These are phyloP conservation scores for Adansonia rubrostipa DNA, from an alignment of 441 rosid genomes.

Conservation along the genomic window DNA sequence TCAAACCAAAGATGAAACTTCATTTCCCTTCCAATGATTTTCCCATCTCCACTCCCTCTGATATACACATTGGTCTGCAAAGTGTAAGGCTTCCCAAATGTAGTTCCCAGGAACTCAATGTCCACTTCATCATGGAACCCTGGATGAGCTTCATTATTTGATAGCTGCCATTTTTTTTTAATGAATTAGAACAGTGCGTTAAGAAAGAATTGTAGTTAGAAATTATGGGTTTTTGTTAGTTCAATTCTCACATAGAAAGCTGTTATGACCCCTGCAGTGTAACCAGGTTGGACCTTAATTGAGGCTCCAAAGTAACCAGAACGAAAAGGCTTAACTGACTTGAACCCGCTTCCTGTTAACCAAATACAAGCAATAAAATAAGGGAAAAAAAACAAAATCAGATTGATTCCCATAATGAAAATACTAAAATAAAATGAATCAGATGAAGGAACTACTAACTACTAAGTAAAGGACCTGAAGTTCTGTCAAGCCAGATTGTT, in stretches of 20 bases:
- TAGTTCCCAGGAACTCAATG: slow-evolving; percentile 93
- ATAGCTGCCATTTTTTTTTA: slow-evolving; percentile 52
- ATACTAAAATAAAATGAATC: slow-evolving; percentile 10
- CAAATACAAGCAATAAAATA: slow-evolving; percentile 12
- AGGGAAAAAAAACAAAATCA: neutral
- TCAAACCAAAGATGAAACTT: slow-evolving; percentile 93
- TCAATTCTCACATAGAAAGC: slow-evolving; percentile 69
- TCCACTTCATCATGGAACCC: slow-evolving; percentile 94
- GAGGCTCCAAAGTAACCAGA: slow-evolving; percentile 95
- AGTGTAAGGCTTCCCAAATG: slow-evolving; percentile 92
- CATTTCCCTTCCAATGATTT: slow-evolving; percentile 91
- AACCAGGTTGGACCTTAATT: slow-evolving; percentile 85
- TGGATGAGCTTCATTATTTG: slow-evolving; percentile 87
- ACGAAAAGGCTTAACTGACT: slow-evolving; percentile 77
- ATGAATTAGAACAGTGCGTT: neutral
- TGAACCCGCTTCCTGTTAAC: slow-evolving; percentile 81
- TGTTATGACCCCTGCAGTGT: slow-evolving; percentile 95
- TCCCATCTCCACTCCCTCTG: slow-evolving; percentile 94
- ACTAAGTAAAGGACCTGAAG: slow-evolving; percentile 55
- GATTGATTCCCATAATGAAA: neutral
- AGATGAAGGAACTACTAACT: neutral
- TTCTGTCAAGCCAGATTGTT: slow-evolving; percentile 86
- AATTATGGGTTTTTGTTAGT: neutral
- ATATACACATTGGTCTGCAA: slow-evolving; percentile 94
- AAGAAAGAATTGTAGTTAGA: neutral